A percentile compares a stretch with the other conserved stretches of the same genome.
Conservation (phyloP, 768 basidiomycete species). For the Russula virescens region DNA sequence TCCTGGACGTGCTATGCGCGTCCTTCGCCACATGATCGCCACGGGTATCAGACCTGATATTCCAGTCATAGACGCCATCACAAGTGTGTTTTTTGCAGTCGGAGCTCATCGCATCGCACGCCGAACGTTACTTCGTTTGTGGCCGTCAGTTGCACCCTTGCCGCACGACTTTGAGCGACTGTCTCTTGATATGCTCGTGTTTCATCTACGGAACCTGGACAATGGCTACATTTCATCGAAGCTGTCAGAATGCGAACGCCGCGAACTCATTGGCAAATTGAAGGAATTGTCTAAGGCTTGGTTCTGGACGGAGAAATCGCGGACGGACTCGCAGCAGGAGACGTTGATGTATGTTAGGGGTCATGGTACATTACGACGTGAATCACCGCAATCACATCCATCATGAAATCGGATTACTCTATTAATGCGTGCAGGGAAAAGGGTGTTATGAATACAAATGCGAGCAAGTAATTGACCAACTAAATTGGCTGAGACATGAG, state of each 20-base stretch:
- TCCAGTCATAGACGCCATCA: constrained; percentile 63
- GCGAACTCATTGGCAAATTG: constrained; percentile 38
- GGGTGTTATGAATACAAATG: constrained; percentile 4
- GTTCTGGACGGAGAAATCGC: constrained; percentile 24
- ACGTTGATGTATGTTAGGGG: not conserved
- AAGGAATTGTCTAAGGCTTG: constrained; percentile 41
- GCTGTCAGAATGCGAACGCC: constrained; percentile 33
- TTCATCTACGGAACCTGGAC: constrained; percentile 42
- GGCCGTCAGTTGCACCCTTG: constrained; percentile 57
- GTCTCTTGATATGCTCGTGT: constrained; percentile 42
- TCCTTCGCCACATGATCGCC: constrained; percentile 59
- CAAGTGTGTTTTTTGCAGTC: constrained; percentile 57
- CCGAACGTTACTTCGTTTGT: constrained; percentile 51
- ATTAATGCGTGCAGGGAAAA: constrained; percentile 1
- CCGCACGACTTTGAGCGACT: constrained; percentile 43
- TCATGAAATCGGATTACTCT: constrained; percentile 8
- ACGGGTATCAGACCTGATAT: constrained; percentile 63
- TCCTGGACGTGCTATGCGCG: constrained; percentile 45
- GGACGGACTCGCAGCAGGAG: not conserved
- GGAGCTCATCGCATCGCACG: constrained; percentile 49
- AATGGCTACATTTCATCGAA: constrained; percentile 22
- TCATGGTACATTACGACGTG: constrained; percentile 1
- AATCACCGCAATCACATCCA: not conserved
- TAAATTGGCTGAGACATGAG: constrained; percentile 1
- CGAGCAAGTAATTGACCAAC: constrained; percentile 8